Evolutionary conservation across 495 filamentous ascomycete species (phyloP), one percentile per base, ranked within the genome.

Genomic region (Glutinoglossum americanum): DNA sequence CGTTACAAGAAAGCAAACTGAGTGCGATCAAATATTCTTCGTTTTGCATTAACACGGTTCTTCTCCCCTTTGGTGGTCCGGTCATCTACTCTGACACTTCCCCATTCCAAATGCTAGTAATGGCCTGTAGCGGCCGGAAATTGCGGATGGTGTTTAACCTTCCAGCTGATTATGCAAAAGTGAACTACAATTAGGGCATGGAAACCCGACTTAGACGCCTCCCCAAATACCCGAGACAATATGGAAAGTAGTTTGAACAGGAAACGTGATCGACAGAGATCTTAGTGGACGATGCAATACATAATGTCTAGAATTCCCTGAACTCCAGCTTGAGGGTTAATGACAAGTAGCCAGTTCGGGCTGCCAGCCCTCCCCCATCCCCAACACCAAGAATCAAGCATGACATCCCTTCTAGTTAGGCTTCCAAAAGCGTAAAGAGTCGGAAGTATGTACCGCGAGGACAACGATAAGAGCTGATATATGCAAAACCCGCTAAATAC

Each of bases 401-500:
- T 53, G 26, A 53, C 49, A 30, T 53, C 19, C 49, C 49, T 28
- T 53, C 49, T 53, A 53, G 19, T 53, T 32, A 53, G 23, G 28
- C 10, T 53, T 53, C 49, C 49, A 53, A 53, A 21, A 53, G 49
- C 23, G 49, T 53, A 53, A 53, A 53, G 49, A 53, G 49, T 25
- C 30, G 26, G 49, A 27, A 1, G 23, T 53, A 28, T 53, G 49
- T 53, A 53, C 49, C 49, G 30, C 15, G 49, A 53, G 23, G 21
- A 53, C 49, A 45, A 19, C 41, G 23, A 17, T 53, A 53, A 13
- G 26, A 53, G 49, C 28, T 53, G 49, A 32, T 53, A 53, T 32
- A 53, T 27, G 49, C 49, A 53, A 30, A 53, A 30, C 49, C 49
- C 49, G 49, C 49, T 53, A 53, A 53, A 53, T 23, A 53, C 49